Conservation (phyloP, 345 rosid genomes). For the Sisymbrium altissimum region DNA sequence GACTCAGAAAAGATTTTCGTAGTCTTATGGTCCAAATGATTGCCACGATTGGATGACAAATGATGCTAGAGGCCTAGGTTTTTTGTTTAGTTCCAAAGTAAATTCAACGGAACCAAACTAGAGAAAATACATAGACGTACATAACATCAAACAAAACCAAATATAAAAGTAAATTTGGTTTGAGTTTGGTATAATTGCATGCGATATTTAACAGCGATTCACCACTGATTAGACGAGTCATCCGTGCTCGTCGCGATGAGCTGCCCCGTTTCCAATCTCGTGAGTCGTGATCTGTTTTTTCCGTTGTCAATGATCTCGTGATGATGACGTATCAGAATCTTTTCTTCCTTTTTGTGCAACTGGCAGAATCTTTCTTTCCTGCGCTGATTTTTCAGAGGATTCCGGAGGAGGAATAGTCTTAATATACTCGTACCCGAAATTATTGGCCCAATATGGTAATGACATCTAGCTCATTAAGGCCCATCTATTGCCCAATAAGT, state of each 20-base stretch:
- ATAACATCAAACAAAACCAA: neutral
- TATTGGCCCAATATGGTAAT: neutral
- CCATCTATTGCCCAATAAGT: neutral
- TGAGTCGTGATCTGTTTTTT: no score
- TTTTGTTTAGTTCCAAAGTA: neutral
- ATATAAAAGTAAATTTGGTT: neutral
- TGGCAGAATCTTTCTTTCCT: no score
- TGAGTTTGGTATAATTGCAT: no score
- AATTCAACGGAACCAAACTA: neutral
- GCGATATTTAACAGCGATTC: no score
- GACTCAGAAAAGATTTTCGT: neutral
- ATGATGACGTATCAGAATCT: no score
- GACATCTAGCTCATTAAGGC: neutral
- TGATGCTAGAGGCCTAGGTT: neutral
- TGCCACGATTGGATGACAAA: neutral
- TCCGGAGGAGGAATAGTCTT: neutral
- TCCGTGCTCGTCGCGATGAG: no score
- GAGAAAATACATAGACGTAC: neutral
- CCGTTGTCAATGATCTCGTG: no score
- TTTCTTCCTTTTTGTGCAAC: no score
- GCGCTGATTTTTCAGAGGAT: neutral
- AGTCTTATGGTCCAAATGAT: neutral
- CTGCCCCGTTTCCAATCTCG: no score
- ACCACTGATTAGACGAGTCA: no score
- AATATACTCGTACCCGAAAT: neutral